These are phyloP conservation scores for Ramaria rubella DNA, from an alignment of 768 basidiomycete genomes.

Conservation along the genomic window DNA sequence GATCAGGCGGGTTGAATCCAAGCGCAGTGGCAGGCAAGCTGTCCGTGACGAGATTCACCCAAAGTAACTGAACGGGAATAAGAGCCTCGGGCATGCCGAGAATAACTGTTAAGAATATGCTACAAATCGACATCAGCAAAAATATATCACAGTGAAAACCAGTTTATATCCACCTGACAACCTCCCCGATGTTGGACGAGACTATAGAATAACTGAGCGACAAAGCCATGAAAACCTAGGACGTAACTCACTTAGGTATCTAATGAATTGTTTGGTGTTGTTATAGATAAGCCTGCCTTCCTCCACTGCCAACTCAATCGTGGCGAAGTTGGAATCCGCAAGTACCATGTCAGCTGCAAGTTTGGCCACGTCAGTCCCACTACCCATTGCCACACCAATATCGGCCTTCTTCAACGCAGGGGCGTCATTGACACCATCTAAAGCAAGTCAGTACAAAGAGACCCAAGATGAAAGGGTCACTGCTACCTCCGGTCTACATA, in stretches of 20 bases:
- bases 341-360: constrained; percentile 97
- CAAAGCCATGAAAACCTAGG: not conserved
- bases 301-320: constrained; percentile 94
- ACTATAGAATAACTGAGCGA: constrained; percentile 35
- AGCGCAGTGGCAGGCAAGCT: constrained; percentile 94
- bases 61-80: constrained; percentile 95
- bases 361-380: constrained; percentile 97
- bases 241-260: constrained; percentile 77
- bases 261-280: constrained; percentile 99
- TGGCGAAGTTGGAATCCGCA: constrained; percentile 95
- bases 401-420: constrained; percentile 95
- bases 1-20: constrained; percentile 96
- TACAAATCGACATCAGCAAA: not conserved
- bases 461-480: not conserved
- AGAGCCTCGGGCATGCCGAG: constrained; percentile 99
- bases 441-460: constrained; percentile 44
- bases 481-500: constrained; percentile 2
- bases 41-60: constrained; percentile 98
- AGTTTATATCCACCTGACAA: constrained; percentile 41
- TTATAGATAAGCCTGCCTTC: constrained; percentile 98
- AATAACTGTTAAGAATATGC: constrained; percentile 95
- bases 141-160: not conserved
- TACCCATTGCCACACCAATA: constrained; percentile 98
- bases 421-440: constrained; percentile 97
- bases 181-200: constrained; percentile 96